Conservation (phyloP, 1,284 basidiomycete species). For the Austroboletus olivaceoglutinosus region DNA sequence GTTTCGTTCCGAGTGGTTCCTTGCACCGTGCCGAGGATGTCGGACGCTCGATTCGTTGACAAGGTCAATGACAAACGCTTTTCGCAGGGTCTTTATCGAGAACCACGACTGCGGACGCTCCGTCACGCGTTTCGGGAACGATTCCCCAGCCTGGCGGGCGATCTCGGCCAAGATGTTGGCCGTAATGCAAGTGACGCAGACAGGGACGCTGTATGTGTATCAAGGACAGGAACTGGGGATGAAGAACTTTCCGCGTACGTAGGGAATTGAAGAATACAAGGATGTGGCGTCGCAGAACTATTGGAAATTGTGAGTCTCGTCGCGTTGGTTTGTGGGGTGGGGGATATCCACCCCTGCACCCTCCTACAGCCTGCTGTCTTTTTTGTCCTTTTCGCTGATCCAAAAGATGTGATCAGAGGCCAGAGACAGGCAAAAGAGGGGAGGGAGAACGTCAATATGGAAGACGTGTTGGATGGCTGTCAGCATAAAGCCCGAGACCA, state of each 20-base stretch:
- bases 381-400: too few relatives aligned
- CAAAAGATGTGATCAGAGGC: conserved; percentile 35
- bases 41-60: background rate
- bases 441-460: conserved; percentile 51
- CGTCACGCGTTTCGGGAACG: conserved; percentile 66
- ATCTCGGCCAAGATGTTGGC: conserved; percentile 64
- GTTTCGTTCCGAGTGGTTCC: background rate
- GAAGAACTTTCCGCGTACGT: conserved; percentile 63
- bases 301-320: conserved; percentile 38
- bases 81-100: conserved; percentile 54
- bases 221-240: conserved; percentile 75
- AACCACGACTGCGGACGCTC: conserved; percentile 67
- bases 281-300: conserved; percentile 61
- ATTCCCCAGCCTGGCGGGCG: conserved; percentile 52
- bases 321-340: background rate
- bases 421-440: conserved; percentile 39
- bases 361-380: background rate
- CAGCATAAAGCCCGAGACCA: conserved; percentile 70
- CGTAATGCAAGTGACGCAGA: conserved; percentile 57
- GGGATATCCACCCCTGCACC: too few relatives aligned
- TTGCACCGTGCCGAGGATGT: too few relatives aligned
- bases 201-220: conserved; percentile 70
- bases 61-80: too few relatives aligned
- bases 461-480: conserved; percentile 54
- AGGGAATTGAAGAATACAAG: conserved; percentile 73